Conservation (phyloP, 2,329 filamentous ascomycete genomes). For the Didymella exigua region DNA sequence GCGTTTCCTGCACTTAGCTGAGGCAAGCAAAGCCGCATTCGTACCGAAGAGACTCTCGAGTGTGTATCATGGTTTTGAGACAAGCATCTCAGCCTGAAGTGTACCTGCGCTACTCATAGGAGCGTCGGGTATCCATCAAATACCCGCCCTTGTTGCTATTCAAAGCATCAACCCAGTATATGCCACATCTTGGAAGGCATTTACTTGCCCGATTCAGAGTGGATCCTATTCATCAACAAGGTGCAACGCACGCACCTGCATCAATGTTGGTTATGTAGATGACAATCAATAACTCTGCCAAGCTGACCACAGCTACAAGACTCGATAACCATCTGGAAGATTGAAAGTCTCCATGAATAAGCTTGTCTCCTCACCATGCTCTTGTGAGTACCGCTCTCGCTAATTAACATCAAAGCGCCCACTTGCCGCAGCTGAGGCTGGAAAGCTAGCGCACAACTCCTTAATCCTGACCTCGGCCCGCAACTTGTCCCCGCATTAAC, state of each 20-base stretch:
- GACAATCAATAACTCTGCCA: background rate
- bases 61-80: background rate
- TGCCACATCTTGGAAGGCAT: background rate
- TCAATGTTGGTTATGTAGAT: too few relatives aligned
- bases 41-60: background rate
- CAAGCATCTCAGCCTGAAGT: background rate
- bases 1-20: background rate
- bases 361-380: background rate
- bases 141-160: background rate
- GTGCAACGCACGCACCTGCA: too few relatives aligned
- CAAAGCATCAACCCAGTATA: background rate
- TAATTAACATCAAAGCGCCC: background rate
- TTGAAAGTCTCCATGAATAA: background rate
- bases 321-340: background rate
- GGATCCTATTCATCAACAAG: background rate
- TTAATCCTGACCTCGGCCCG: slow-evolving; percentile 35
- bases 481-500: slow-evolving; percentile 29
- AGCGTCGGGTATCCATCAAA: background rate
- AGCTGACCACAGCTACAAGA: background rate
- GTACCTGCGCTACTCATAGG: background rate
- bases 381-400: background rate
- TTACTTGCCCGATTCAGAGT: background rate
- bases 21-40: background rate
- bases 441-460: slow-evolving; percentile 3
- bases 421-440: background rate